Evolutionary conservation across 2,329 filamentous ascomycete genomes (phyloP), one percentile per base, ranked within the genome.

Genomic region (Aphanoascus verrucosus): DNA sequence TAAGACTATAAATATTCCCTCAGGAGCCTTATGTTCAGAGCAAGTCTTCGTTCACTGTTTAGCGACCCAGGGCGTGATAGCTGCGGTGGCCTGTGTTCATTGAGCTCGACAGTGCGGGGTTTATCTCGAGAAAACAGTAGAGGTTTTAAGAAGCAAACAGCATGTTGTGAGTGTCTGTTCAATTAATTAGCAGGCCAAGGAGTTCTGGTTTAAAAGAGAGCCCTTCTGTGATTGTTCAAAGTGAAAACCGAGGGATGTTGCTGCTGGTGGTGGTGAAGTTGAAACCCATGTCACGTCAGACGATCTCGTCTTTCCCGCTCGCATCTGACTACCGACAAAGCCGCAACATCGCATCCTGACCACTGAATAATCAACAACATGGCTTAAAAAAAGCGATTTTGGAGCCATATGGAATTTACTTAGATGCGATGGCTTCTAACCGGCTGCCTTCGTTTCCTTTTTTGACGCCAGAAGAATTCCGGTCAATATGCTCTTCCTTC

Each of bases 371-470:
- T 20, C 20, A 32, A 3, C 42, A 3, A 20, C 23, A 28, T 28
- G 23, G 23, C 3, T 28, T 28, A 4, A 7, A 28, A 28, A 28
- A 28, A 28, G 7, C 3, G 23, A 7, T 4, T 3, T 4, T 28
- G 23, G 7, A 28, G 7, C 7, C 7, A 28, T 28, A 28, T 28
- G 7, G 7, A 4, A 7, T 28, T 28, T 28, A 3, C n/a, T 38
- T 3, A n/a, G 17, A 23, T 5, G 7, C 23, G 34, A 53, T 53
- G 45, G 2, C 37, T 19, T 35, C 35, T 17, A 17, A 15, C 1
- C 9, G 5, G 14, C 8, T 56, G n/a, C 35, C 51, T 12, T 44
- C n/a, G 5, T 57, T 55, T 35, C 55, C 55, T 5, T 52, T 55
- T 32, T 34, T 57, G 4, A 41, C 48, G 5, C 15, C 9, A 8